A percentile compares a stretch with the other conserved stretches of the same genome.
phyloP scores from a whole-genome alignment of 495 filamentous ascomycete genomes.

The Neurospora tetraspora region DNA sequence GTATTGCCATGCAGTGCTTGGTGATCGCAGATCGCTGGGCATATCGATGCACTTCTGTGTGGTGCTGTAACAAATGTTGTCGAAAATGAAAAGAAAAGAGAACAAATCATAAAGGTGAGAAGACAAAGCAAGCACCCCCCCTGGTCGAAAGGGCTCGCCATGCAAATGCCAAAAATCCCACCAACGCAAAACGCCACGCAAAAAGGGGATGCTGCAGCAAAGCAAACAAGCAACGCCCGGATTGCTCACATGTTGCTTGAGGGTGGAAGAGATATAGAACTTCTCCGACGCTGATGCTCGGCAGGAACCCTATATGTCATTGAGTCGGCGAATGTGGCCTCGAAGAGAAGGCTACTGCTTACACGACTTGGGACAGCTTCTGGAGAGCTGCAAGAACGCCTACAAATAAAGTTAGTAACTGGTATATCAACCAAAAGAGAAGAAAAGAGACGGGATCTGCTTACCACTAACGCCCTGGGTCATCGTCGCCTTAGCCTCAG shows the following conservation, averaged over 20 bases:
- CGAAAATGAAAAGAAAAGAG: neutral
- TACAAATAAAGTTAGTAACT: slow-evolving; percentile 7
- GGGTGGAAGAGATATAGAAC: neutral
- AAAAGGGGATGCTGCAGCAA: neutral
- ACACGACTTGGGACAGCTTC: slow-evolving; percentile 24
- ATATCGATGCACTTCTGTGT: neutral
- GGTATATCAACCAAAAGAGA: slow-evolving; percentile 1
- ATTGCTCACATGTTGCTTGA: neutral
- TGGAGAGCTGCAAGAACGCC: slow-evolving; percentile 39
- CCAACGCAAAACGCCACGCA: neutral
- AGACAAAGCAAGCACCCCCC: neutral
- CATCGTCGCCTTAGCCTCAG: slow-evolving; percentile 73
- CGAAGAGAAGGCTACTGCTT: slow-evolving; percentile 8
- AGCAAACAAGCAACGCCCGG: neutral
- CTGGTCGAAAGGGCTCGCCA: neutral
- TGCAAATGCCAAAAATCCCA: neutral
- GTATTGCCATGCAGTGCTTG: neutral
- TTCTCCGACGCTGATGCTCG: slow-evolving; percentile 1
- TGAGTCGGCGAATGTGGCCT: slow-evolving; percentile 1
- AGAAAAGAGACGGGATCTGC: slow-evolving; percentile 15
- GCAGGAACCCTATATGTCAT: neutral
- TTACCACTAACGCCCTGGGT: slow-evolving; percentile 84
- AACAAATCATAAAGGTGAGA: neutral
- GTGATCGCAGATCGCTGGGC: neutral
- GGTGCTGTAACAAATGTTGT: neutral